Conservation (phyloP, 495 filamentous ascomycete species). For the Podospora didyma region DNA sequence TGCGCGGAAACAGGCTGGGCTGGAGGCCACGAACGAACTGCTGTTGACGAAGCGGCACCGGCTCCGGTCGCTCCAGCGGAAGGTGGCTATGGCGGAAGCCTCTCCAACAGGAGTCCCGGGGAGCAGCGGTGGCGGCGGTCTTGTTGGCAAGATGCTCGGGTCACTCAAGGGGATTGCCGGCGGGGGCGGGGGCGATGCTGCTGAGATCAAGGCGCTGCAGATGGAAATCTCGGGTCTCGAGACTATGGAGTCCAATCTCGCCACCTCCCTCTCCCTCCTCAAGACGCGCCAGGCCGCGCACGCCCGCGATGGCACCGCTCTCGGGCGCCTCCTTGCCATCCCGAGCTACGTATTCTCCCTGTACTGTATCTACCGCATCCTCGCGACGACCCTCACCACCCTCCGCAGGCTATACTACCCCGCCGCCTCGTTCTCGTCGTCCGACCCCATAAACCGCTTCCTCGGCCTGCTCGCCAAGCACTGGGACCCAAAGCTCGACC, state of each 20-base stretch:
- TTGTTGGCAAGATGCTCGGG: constrained; percentile 65
- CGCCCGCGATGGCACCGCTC: constrained; percentile 55
- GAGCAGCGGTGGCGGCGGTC: constrained; percentile 31
- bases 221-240: constrained; percentile 77
- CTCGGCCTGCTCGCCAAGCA: constrained; percentile 68
- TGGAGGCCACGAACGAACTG: constrained; percentile 74
- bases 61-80: constrained; percentile 61
- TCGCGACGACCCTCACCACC: constrained; percentile 61
- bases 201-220: constrained; percentile 61
- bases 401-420: constrained; percentile 50
- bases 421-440: constrained; percentile 55
- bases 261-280: constrained; percentile 55
- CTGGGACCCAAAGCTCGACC: constrained; percentile 67
- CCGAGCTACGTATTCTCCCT: constrained; percentile 63
- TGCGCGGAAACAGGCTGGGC: constrained; percentile 64
- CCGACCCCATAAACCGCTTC: constrained; percentile 75
- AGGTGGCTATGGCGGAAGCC: constrained; percentile 42
- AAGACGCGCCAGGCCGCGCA: constrained; percentile 55
- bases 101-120: constrained; percentile 10
- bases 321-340: constrained; percentile 55
- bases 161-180: constrained; percentile 47
- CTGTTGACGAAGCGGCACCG: constrained; percentile 63
- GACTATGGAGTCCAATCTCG: constrained; percentile 66
- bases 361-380: constrained; percentile 74
- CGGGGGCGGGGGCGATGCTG: constrained; percentile 52